Evolutionary conservation across 768 basidiomycete genomes (phyloP).

Genomic region (Mycena albidolilacea): DNA sequence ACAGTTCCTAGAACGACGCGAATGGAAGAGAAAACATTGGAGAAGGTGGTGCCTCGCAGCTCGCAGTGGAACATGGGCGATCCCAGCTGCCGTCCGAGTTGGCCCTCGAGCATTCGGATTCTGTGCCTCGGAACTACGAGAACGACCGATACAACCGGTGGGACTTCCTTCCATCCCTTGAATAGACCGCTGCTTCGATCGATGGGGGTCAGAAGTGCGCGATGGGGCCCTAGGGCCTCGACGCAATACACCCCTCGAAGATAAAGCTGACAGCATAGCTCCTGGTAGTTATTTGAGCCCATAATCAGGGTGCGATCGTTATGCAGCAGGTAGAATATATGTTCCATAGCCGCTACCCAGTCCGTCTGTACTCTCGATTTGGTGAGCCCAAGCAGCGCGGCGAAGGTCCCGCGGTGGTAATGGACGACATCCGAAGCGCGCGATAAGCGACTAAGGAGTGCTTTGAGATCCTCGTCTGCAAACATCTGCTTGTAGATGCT

Average conservation of each 20-base stretch:
- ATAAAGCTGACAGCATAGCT: conserved; percentile 55
- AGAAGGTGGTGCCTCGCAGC: conserved; percentile 37
- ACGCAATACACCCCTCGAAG: conserved; percentile 46
- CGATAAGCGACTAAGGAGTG: conserved; percentile 5
- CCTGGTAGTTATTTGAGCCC: conserved; percentile 54
- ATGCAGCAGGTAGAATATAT: conserved; percentile 43
- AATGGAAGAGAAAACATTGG: conserved; percentile 48
- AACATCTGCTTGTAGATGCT: conserved; percentile 25
- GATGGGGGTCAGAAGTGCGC: neutral
- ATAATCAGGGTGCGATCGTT: conserved; percentile 46
- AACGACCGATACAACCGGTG: conserved; percentile 55
- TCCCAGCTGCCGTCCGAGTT: conserved; percentile 28
- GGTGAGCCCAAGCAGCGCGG: conserved; percentile 47
- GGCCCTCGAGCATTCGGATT: conserved; percentile 47
- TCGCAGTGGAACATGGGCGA: conserved; percentile 48
- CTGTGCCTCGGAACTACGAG: conserved; percentile 53
- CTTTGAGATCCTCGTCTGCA: conserved; percentile 15
- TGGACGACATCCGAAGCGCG: conserved; percentile 41
- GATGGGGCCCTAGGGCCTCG: conserved; percentile 5
- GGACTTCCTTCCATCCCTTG: conserved; percentile 50
- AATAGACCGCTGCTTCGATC: conserved; percentile 43
- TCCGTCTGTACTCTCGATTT: conserved; percentile 40
- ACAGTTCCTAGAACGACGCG: conserved; percentile 44
- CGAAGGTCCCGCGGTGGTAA: conserved; percentile 52
- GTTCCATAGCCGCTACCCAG: conserved; percentile 50